These are phyloP conservation scores for Gomphus sp. DNA, from an alignment of 1,284 basidiomycete species.

Conservation along the genomic window DNA sequence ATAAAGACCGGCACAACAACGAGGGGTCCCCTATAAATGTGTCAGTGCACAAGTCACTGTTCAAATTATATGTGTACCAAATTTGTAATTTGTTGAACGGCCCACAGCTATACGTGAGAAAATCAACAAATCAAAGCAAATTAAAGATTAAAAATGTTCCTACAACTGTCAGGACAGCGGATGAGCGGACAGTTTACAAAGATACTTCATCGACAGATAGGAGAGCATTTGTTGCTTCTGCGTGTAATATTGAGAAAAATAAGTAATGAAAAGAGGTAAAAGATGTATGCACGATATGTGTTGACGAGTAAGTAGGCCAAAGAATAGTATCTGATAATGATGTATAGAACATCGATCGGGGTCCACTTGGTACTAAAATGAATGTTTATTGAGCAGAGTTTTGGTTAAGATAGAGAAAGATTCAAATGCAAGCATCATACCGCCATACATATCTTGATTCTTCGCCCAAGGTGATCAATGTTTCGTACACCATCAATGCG, in stretches of 20 bases:
- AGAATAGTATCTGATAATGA: constrained; percentile 4
- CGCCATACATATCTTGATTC: constrained; percentile 1
- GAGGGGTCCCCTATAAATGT: neutral
- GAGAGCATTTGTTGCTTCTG: neutral
- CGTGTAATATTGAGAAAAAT: neutral
- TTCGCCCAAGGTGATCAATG: neutral
- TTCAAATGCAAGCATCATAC: neutral
- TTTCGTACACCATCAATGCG: neutral
- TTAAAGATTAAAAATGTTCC: neutral
- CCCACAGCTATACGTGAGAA: neutral
- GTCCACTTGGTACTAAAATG: neutral
- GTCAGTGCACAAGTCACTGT: neutral
- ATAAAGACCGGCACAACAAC: neutral
- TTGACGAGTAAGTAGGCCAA: neutral
- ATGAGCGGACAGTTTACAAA: neutral
- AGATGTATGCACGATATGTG: neutral
- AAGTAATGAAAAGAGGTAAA: neutral
- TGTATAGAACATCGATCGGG: neutral
- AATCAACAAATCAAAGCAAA: neutral
- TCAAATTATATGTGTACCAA: neutral
- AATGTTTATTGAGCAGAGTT: neutral
- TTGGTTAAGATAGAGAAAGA: no score
- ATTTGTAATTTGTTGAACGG: neutral
- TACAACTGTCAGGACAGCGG: constrained; percentile 3
- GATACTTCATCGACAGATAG: neutral